phyloP scores from a whole-genome alignment of 192 early-diverging fungal species.

The Backusella morwellensis region DNA sequence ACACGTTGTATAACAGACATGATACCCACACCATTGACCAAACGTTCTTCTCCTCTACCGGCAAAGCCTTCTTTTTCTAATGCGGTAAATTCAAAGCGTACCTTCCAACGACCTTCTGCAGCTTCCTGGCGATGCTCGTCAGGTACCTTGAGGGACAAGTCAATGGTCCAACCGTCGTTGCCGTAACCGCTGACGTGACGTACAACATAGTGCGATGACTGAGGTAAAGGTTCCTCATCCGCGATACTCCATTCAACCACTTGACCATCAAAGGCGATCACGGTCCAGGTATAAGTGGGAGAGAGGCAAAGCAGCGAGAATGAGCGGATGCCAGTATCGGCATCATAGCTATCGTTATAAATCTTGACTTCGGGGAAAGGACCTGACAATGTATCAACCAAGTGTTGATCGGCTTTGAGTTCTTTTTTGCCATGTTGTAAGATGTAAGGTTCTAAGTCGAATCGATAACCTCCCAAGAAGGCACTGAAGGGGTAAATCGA shows the following conservation, averaged over 20 bases:
- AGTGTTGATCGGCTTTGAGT: constrained; percentile 7
- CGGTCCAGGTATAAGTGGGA: constrained; percentile 59
- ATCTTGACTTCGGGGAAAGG: constrained; percentile 39
- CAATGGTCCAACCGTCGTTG: constrained; percentile 45
- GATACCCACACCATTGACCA: constrained; percentile 44
- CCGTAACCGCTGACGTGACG: constrained; percentile 51
- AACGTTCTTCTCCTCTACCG: constrained; percentile 37
- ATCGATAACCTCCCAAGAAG: constrained; percentile 52
- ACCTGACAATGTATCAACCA: constrained; percentile 20
- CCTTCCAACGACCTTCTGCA: constrained; percentile 24
- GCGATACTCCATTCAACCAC: constrained; percentile 57
- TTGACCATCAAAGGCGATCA: constrained; percentile 59
- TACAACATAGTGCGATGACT: constrained; percentile 44
- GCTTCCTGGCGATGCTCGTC: constrained; percentile 28
- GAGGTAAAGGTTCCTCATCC: constrained; percentile 31
- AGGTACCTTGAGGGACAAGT: constrained; percentile 42
- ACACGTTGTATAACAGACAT: constrained; percentile 17
- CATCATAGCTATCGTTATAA: constrained; percentile 43
- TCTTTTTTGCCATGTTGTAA: constrained; percentile 36
- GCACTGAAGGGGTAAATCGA: constrained; percentile 63
- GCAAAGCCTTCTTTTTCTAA: constrained; percentile 52
- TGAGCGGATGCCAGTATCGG: constrained; percentile 41
- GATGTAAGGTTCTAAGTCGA: constrained; percentile 44
- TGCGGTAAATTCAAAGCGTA: constrained; percentile 49
- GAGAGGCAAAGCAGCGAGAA: constrained; percentile 44